phyloP scores from a whole-genome alignment of 768 basidiomycete genomes.

The Collybiopsis luxurians region DNA sequence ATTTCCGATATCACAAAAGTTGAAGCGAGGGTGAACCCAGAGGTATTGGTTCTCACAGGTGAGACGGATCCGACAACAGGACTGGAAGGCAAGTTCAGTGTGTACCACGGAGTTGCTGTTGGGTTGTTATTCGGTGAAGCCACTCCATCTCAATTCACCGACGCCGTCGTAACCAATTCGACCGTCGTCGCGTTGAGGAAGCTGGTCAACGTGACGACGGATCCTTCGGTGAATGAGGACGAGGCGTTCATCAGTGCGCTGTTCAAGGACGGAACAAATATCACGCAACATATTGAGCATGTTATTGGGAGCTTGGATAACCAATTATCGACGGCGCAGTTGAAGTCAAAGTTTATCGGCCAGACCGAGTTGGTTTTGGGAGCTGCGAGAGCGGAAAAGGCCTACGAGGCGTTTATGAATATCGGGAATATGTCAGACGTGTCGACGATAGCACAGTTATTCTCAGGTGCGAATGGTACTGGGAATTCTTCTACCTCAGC shows the following conservation, averaged over 20 bases:
- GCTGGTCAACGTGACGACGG: conserved; percentile 16
- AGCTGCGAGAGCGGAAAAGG: conserved; percentile 13
- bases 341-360: conserved; percentile 19
- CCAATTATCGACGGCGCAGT: conserved; percentile 14
- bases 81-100: conserved; percentile 22
- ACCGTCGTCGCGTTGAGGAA: conserved; percentile 17
- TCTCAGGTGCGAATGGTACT: conserved; percentile 1
- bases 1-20: conserved; percentile 13
- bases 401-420: conserved; percentile 7
- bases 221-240: conserved; percentile 12
- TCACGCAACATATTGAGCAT: conserved; percentile 17
- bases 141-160: conserved; percentile 16
- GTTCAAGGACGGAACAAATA: conserved; percentile 13
- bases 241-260: conserved; percentile 14
- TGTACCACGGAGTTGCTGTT: conserved; percentile 19
- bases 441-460: neutral
- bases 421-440: conserved; percentile 11
- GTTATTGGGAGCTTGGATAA: conserved; percentile 19
- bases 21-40: conserved; percentile 18
- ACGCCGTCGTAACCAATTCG: conserved; percentile 13
- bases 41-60: conserved; percentile 19
- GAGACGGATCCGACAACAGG: conserved; percentile 20
- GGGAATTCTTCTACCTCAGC: neutral
- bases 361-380: conserved; percentile 17
- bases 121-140: conserved; percentile 18